Conservation (phyloP, 2,329 filamentous ascomycete genomes). For the Calonectria pauciramosa region DNA sequence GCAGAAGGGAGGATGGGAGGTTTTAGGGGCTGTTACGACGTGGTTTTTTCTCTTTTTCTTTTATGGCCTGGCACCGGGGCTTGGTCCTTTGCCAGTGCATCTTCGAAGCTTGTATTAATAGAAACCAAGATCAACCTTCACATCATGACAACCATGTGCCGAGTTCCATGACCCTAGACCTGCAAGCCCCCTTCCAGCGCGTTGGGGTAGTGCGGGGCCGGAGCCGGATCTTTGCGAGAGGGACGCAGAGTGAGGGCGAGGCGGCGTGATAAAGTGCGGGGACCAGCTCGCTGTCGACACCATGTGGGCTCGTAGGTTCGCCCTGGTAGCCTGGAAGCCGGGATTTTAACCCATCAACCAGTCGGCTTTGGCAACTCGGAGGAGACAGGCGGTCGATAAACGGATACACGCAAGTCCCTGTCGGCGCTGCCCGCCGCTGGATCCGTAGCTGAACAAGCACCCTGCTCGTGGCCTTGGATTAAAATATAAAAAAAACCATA, state of each 20-base stretch:
- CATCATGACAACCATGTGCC: conserved; percentile 4
- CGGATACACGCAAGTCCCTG: not conserved
- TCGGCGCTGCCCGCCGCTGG: not conserved
- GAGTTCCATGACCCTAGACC: not conserved
- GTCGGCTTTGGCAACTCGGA: not conserved
- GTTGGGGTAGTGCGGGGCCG: conserved; percentile 6
- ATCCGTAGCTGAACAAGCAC: not conserved
- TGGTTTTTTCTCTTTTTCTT: not conserved
- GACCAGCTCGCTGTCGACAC: not conserved
- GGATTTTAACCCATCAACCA: not conserved
- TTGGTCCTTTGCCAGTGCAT: not conserved
- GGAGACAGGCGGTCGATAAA: not conserved
- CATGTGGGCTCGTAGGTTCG: not conserved
- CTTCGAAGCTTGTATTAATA: conserved; percentile 10
- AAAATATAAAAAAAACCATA: not conserved
- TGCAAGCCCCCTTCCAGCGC: not conserved
- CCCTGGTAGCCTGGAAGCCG: not conserved
- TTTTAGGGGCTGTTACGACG: not conserved
- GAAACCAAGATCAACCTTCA: not conserved
- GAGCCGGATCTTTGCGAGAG: not conserved
- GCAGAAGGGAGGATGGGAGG: not conserved
- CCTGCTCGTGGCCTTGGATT: not conserved
- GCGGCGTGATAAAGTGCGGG: not conserved
- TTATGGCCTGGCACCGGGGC: not conserved
- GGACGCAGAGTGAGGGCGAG: not conserved